These are phyloP conservation scores for Fusarium subglutinans DNA, from an alignment of 2,329 filamentous ascomycete genomes.

Conservation along the genomic window DNA sequence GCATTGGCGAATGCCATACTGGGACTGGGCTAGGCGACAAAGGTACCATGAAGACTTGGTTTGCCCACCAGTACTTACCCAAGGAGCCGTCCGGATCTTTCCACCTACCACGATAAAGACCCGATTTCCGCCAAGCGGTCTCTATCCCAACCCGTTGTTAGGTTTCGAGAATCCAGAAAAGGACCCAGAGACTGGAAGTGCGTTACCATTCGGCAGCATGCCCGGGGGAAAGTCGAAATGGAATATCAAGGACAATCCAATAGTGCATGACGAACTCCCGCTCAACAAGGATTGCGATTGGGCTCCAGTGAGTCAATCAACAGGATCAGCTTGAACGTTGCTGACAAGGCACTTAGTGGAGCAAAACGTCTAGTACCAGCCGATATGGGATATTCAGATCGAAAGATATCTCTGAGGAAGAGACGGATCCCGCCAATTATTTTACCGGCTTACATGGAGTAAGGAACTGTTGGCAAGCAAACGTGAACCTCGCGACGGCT, in stretches of 20 bases:
- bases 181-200: background rate
- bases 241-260: background rate
- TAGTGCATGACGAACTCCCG: background rate
- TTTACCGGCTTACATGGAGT: background rate
- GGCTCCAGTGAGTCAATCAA: background rate
- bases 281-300: background rate
- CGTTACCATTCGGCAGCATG: background rate
- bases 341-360: background rate
- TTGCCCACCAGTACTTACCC: rapidly evolving
- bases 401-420: rapidly evolving
- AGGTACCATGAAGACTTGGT: background rate
- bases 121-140: background rate
- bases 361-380: background rate
- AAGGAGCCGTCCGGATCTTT: background rate
- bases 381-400: background rate
- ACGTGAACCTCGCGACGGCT: background rate
- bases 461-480: background rate
- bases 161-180: background rate
- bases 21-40: background rate
- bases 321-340: background rate
- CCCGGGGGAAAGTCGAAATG: rapidly evolving
- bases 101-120: background rate
- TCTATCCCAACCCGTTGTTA: background rate
- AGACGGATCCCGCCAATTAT: rapidly evolving
- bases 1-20: background rate